phyloP scores from a whole-genome alignment of 2,329 filamentous ascomycete species.

The Pseudophaeomoniella oleicola region DNA sequence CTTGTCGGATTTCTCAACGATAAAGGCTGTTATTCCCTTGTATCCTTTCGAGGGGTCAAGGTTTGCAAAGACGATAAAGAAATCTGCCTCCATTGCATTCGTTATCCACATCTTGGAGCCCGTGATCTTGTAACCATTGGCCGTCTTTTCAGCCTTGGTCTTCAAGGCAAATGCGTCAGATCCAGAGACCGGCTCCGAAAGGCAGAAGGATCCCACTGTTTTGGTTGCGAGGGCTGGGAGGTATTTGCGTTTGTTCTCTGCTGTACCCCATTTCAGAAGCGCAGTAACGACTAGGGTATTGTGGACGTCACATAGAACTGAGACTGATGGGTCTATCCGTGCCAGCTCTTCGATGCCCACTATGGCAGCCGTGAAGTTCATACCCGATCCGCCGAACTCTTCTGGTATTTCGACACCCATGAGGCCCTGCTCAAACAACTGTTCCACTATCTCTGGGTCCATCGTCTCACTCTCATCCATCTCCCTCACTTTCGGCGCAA shows the following conservation, averaged over 20 bases:
- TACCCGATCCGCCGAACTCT: conserved; percentile 88
- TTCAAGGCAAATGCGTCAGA: conserved; percentile 92
- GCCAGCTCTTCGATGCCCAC: conserved; percentile 95
- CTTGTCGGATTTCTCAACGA: conserved; percentile 77
- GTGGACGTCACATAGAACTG: conserved; percentile 91
- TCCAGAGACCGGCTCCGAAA: conserved; percentile 83
- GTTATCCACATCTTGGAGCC: conserved; percentile 99
- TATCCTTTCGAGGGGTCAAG: conserved; percentile 84
- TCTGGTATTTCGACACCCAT: conserved; percentile 98
- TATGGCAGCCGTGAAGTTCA: conserved; percentile 97
- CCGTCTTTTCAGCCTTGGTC: conserved; percentile 75
- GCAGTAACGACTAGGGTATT: conserved; percentile 96
- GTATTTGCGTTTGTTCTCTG: conserved; percentile 67
- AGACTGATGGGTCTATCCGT: conserved; percentile 83
- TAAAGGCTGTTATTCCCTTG: conserved; percentile 91
- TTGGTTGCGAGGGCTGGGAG: conserved; percentile 80
- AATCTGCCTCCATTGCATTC: conserved; percentile 80
- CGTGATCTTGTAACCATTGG: conserved; percentile 65
- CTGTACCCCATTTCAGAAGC: conserved; percentile 69
- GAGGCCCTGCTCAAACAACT: conserved; percentile 90
- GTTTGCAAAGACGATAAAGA: conserved; percentile 98
- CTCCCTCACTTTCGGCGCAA: conserved; percentile 80
- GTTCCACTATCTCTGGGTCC: conserved; percentile 77
- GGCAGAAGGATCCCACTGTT: conserved; percentile 80
- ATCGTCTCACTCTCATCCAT: conserved; percentile 97